Conservation (phyloP, 176 grass and related monocot genomes). For the Zoysia japonica region DNA sequence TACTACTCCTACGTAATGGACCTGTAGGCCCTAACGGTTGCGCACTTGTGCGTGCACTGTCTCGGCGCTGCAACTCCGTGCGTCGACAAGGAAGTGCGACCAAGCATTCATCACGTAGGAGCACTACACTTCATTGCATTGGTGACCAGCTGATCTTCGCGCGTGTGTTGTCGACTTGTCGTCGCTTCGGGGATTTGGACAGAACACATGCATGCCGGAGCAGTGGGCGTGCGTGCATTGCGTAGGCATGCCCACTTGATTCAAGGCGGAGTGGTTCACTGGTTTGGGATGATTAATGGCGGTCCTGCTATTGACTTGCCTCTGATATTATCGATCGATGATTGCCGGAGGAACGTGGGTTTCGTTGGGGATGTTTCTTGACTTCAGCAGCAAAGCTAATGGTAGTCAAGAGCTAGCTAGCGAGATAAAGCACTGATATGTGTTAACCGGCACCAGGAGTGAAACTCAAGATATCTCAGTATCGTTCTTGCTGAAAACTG, state of each 20-base stretch:
- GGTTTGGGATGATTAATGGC: conserved; percentile 5
- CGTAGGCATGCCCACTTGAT: background rate
- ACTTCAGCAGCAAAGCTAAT: no score
- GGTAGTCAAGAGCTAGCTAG: no score
- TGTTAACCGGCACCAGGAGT: background rate
- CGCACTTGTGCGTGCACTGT: background rate
- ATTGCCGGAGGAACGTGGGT: no score
- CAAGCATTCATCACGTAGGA: background rate
- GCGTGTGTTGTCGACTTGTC: background rate
- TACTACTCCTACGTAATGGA: background rate
- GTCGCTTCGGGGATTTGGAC: background rate
- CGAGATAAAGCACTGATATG: no score
- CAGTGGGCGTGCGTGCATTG: background rate
- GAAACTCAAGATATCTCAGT: conserved; percentile 32
- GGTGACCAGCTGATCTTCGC: background rate
- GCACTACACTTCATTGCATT: background rate
- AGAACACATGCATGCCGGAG: conserved; percentile 8
- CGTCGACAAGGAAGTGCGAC: conserved; percentile 5
- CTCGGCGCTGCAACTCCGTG: conserved; percentile 9
- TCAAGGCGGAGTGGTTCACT: background rate
- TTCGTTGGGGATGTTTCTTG: no score
- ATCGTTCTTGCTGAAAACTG: background rate
- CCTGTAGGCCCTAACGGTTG: background rate
- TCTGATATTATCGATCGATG: no score
- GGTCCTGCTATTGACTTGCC: no score